phyloP scores from a whole-genome alignment of 176 grass and related monocot genomes.

The Tuctoria greenei region DNA sequence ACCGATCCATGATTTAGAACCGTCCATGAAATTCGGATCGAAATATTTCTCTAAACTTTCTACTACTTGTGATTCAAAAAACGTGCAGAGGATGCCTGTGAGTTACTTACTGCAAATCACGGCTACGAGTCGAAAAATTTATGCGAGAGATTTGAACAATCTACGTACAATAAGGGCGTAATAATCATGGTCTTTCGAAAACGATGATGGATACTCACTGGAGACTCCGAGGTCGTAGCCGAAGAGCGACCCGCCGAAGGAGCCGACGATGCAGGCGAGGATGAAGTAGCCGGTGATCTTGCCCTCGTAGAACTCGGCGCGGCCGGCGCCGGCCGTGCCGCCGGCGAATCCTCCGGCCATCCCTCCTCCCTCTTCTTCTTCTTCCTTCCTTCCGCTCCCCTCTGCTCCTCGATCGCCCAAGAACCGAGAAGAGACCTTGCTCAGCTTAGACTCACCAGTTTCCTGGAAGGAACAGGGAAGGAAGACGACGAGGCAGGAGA shows the following conservation, averaged over 20 bases:
- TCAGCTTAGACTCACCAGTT: neutral
- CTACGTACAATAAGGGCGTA: too few relatives aligned
- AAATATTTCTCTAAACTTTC: neutral
- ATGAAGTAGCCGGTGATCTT: constrained; percentile 88
- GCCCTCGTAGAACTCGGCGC: constrained; percentile 77
- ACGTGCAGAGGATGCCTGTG: too few relatives aligned
- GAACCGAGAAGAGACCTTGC: neutral
- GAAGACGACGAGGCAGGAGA: neutral
- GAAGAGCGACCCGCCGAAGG: constrained; percentile 96
- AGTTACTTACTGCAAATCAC: too few relatives aligned
- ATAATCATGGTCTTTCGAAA: too few relatives aligned
- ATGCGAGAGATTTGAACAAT: too few relatives aligned
- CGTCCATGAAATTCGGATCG: constrained; percentile 1
- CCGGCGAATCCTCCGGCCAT: constrained; percentile 74
- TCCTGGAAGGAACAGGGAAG: neutral
- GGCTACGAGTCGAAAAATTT: too few relatives aligned
- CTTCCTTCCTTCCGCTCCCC: neutral
- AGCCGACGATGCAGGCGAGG: constrained; percentile 86
- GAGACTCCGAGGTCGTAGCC: constrained; percentile 97
- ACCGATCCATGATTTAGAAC: constrained; percentile 3
- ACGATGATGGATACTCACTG: constrained; percentile 53
- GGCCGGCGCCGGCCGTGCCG: constrained; percentile 38
- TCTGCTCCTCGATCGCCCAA: too few relatives aligned
- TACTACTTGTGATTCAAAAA: neutral
- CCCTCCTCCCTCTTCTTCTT: neutral